These are phyloP conservation scores for Xylariaceae sp. DNA, from an alignment of 2,329 filamentous ascomycete species.

Conservation along the genomic window DNA sequence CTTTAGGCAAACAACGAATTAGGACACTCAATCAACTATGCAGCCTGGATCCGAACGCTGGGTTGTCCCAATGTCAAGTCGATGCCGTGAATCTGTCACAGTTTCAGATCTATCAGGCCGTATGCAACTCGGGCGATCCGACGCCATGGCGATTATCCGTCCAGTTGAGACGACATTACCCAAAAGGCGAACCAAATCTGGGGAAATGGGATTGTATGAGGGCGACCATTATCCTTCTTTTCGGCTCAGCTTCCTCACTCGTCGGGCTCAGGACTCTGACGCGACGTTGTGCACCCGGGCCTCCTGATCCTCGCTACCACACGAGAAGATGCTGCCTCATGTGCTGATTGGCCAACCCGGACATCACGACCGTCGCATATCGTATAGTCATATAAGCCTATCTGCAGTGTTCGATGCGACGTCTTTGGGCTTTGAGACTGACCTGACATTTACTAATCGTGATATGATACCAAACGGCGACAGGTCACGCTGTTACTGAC, in stretches of 20 bases:
- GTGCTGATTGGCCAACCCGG: no score
- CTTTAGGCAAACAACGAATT: no score
- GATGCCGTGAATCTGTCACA: constrained; percentile 12
- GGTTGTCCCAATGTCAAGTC: neutral
- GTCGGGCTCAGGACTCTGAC: neutral
- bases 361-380: no score
- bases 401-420: no score
- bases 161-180: constrained; percentile 6
- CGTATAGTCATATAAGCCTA: no score
- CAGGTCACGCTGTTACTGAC: no score
- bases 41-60: neutral
- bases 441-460: no score
- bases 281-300: neutral
- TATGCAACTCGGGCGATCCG: constrained; percentile 11
- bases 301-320: constrained; percentile 9
- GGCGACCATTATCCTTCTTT: neutral
- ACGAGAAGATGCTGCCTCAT: neutral
- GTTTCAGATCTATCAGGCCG: constrained; percentile 8
- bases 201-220: neutral
- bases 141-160: constrained; percentile 13
- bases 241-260: neutral
- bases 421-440: no score
- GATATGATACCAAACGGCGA: no score
- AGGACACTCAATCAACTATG: no score
- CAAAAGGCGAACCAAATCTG: neutral